Evolutionary conservation across 495 filamentous ascomycete species (phyloP), one percentile per base, ranked within the genome.

Genomic region (Daldinia caldariorum): DNA sequence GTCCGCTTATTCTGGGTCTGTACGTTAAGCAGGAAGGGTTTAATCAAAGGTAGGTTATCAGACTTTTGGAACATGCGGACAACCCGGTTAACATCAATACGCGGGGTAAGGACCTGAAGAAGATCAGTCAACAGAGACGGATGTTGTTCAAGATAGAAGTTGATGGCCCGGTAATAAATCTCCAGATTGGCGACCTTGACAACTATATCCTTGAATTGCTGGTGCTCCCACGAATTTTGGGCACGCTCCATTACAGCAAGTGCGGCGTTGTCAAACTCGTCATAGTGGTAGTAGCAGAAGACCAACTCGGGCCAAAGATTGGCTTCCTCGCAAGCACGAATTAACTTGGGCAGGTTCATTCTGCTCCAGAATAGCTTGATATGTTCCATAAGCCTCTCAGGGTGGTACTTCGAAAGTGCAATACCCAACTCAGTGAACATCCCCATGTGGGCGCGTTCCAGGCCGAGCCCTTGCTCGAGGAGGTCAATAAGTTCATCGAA

Each of bases 241-340:
- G 96, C 92, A 72, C 95, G 93, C 86, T 99, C 96, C 93, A 99
- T 99, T 87, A 99, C 97, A 37, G 96, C 94, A 62, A 99, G 86
- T 22, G 95, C 95, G 29, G 96, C 95, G 77, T 99, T 99, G 82
- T 99, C 96, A 84, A 92, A 98, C 78, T 99, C 96, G 71, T 99
- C 96, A 77, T 98, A 98, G 82, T 99, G 96, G 82, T 92, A 94
- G 84, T 99, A 99, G 71, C 97, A 85, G 90, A 99, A 99, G 68
- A 99, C 92, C 63, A 99, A 83, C 81, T 98, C 96, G 9, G 95
- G 95, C 96, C 96, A 99, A 22, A 98, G 85, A 77, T 94, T 94
- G 49, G 94, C 94, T 61, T 97, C 93, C 83, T 98, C 96, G 81
- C 91, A 94, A 31, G 92, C 94, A 60, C 91, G 89, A 73, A 99